phyloP scores from a whole-genome alignment of 2,329 filamentous ascomycete genomes.

The Akanthomyces muscarius region DNA sequence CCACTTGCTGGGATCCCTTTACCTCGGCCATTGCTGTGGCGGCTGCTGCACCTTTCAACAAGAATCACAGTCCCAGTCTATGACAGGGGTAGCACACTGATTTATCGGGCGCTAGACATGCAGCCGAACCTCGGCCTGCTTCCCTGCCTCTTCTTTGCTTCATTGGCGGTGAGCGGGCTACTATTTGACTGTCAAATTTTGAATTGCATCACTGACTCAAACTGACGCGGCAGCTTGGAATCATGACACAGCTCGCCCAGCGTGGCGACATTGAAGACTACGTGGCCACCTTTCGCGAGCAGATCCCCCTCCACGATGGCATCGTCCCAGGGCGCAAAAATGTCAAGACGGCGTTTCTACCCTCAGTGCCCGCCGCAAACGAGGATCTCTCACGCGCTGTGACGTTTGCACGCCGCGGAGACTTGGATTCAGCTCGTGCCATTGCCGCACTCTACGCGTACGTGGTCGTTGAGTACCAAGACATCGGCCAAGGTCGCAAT shows the following conservation, averaged over 20 bases:
- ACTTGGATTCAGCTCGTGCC: conserved; percentile 2
- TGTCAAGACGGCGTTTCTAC: background rate
- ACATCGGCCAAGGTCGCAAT: conserved; percentile 4
- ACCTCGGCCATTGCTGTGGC: no score
- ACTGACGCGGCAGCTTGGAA: background rate
- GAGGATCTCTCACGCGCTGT: conserved; percentile 5
- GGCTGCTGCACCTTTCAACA: background rate
- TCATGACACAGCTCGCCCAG: background rate
- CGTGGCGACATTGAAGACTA: conserved; percentile 14
- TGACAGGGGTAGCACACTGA: background rate
- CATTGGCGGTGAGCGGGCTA: background rate
- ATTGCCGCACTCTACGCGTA: conserved; percentile 11
- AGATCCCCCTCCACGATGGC: conserved; percentile 3
- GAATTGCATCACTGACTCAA: background rate
- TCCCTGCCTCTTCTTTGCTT: background rate
- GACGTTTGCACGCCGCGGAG: background rate
- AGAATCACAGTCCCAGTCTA: background rate
- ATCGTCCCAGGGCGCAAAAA: background rate
- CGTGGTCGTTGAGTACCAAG: conserved; percentile 2
- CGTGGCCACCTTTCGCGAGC: conserved; percentile 4
- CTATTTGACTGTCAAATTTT: background rate
- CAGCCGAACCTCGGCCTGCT: background rate
- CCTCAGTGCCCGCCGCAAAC: conserved; percentile 1
- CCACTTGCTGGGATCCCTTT: no score
- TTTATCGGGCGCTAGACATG: background rate